A percentile compares a stretch with the other conserved stretches of the same genome.
Evolutionary conservation across 768 basidiomycete species (phyloP).

Genomic region (Termitomyces sp.): DNA sequence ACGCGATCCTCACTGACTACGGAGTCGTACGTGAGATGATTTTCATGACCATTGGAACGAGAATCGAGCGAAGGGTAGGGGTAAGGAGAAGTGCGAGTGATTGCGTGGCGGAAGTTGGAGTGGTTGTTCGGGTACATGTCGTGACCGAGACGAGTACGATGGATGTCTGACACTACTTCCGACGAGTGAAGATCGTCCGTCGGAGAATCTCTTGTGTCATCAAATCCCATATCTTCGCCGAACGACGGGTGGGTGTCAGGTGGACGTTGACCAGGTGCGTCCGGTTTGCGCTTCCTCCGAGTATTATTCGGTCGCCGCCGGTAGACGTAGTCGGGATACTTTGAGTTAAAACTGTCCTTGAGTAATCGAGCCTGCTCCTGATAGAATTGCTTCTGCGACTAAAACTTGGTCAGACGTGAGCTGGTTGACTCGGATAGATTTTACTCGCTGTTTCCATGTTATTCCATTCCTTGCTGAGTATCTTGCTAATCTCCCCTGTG

Average conservation of each 20-base stretch:
- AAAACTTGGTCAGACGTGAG: not conserved
- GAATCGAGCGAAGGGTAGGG: constrained; percentile 6
- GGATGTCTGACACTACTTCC: constrained; percentile 18
- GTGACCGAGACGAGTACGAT: constrained; percentile 25
- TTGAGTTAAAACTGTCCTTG: constrained; percentile 82
- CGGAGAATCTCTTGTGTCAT: constrained; percentile 34
- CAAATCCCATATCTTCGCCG: constrained; percentile 30
- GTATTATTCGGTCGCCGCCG: constrained; percentile 85
- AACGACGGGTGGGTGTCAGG: constrained; percentile 25
- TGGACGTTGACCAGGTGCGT: constrained; percentile 23
- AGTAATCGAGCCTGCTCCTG: constrained; percentile 82
- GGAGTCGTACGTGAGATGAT: constrained; percentile 1
- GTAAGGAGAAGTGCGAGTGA: constrained; percentile 22
- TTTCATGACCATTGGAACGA: constrained; percentile 5
- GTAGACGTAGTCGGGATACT: constrained; percentile 90
- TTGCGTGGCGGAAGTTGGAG: constrained; percentile 20
- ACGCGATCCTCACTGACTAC: not conserved
- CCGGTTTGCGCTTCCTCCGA: constrained; percentile 51
- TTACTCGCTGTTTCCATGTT: constrained; percentile 65
- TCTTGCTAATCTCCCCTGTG: constrained; percentile 87
- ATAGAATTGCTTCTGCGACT: constrained; percentile 86
- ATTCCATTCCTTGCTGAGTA: constrained; percentile 85
- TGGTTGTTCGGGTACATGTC: constrained; percentile 24
- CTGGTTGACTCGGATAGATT: constrained; percentile 3
- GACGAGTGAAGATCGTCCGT: constrained; percentile 27